phyloP scores from a whole-genome alignment of 1,284 basidiomycete genomes.

The Ustilago trichophora region DNA sequence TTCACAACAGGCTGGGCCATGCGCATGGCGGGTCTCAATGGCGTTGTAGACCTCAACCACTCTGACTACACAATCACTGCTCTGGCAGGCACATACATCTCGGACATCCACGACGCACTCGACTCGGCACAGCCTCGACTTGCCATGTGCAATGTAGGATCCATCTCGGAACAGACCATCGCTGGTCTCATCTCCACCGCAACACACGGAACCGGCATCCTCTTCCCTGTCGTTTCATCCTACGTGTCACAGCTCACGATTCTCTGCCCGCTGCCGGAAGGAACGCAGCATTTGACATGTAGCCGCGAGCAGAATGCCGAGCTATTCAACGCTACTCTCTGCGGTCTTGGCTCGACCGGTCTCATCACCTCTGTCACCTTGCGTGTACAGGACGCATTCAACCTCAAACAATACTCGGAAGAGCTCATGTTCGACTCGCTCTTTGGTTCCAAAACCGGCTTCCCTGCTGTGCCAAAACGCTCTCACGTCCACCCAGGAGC shows the following conservation, averaged over 20 bases:
- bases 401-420: slow-evolving; percentile 80
- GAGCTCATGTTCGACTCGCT: slow-evolving; percentile 74
- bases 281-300: slow-evolving; percentile 76
- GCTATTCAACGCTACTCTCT: slow-evolving; percentile 89
- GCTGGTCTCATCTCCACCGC: slow-evolving; percentile 94
- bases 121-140: slow-evolving; percentile 73
- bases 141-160: slow-evolving; percentile 91
- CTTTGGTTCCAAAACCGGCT: slow-evolving; percentile 68
- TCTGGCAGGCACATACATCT: slow-evolving; percentile 65
- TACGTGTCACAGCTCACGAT: slow-evolving; percentile 80
- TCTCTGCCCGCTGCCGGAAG: slow-evolving; percentile 68
- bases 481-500: slow-evolving; percentile 22
- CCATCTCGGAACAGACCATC: slow-evolving; percentile 95
- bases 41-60: slow-evolving; percentile 47
- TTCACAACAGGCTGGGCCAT: slow-evolving; percentile 63
- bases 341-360: slow-evolving; percentile 92
- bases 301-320: slow-evolving; percentile 75
- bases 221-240: slow-evolving; percentile 83
- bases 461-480: slow-evolving; percentile 16
- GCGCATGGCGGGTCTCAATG: slow-evolving; percentile 60
- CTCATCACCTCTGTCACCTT: slow-evolving; percentile 83
- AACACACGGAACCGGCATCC: slow-evolving; percentile 88
- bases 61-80: slow-evolving; percentile 41
- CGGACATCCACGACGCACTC: slow-evolving; percentile 69
- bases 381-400: slow-evolving; percentile 82